These are phyloP conservation scores for Phytomonas francai DNA, from an alignment of 208 protist species.

Conservation along the genomic window DNA sequence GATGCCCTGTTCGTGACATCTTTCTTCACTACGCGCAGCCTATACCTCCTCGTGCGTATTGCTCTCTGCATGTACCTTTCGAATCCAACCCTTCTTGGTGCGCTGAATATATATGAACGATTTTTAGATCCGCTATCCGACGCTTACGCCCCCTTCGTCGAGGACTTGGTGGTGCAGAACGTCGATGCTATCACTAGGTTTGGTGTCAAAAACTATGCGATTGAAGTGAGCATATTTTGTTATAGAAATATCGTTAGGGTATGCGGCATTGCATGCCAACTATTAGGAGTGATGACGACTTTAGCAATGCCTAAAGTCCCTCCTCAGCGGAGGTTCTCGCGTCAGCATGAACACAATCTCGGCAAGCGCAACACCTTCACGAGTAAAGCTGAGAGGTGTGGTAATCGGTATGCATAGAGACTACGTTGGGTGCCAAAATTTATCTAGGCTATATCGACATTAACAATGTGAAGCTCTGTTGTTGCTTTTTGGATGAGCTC, in stretches of 20 bases:
- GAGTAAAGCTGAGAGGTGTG: neutral
- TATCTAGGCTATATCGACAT: neutral
- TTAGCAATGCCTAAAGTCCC: constrained; percentile 23
- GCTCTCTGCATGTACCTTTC: constrained; percentile 50
- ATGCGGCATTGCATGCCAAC: constrained; percentile 27
- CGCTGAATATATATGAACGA: constrained; percentile 36
- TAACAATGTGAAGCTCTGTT: neutral
- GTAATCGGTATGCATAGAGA: neutral
- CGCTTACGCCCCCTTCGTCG: constrained; percentile 38
- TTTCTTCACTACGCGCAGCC: constrained; percentile 45
- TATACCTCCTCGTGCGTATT: constrained; percentile 50
- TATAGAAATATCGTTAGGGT: constrained; percentile 18
- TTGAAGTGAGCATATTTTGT: constrained; percentile 16
- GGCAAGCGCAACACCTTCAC: neutral
- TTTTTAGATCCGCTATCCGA: constrained; percentile 37
- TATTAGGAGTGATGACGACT: constrained; percentile 25
- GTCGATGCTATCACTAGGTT: constrained; percentile 37
- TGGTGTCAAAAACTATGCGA: constrained; percentile 40
- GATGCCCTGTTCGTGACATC: constrained; percentile 36
- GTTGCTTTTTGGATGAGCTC: neutral
- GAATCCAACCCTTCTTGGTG: constrained; percentile 53
- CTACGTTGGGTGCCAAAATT: neutral
- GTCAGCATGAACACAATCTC: constrained; percentile 16
- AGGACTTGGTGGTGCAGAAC: constrained; percentile 42
- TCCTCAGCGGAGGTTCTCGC: constrained; percentile 27